phyloP scores from a whole-genome alignment of 441 rosid species.

The Arabidopsis lyrata region DNA sequence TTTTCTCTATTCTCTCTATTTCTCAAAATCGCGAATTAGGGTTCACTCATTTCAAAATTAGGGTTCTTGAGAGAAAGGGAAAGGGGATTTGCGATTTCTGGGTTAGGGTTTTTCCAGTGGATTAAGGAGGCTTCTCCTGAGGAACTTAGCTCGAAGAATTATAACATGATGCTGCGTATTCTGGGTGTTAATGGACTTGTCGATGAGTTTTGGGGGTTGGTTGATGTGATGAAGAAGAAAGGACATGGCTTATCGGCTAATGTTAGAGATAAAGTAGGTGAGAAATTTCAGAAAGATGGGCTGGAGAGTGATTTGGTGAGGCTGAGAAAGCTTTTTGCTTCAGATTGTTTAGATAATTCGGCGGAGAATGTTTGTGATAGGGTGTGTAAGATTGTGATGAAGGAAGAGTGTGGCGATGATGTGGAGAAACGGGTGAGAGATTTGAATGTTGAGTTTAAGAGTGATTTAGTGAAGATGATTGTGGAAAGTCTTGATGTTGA shows the following conservation, averaged over 20 bases:
- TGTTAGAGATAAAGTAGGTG: slow-evolving; percentile 62
- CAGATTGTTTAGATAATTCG: slow-evolving; percentile 61
- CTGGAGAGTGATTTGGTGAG: slow-evolving; percentile 55
- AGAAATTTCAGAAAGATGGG: slow-evolving; percentile 74
- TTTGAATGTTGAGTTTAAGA: slow-evolving; percentile 55
- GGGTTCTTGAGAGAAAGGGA: too few species aligned
- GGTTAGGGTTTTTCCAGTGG: slow-evolving; percentile 79
- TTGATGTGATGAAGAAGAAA: slow-evolving; percentile 66
- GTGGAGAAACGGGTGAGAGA: slow-evolving; percentile 60
- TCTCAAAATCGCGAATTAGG: too few species aligned
- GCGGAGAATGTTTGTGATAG: slow-evolving; percentile 53
- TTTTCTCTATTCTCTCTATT: too few species aligned
- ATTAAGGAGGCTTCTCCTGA: slow-evolving; percentile 52
- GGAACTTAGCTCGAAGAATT: slow-evolving; percentile 63
- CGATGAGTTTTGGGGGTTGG: slow-evolving; percentile 80
- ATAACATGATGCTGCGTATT: slow-evolving; percentile 71
- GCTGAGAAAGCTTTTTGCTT: slow-evolving; percentile 60
- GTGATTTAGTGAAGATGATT: slow-evolving; percentile 66
- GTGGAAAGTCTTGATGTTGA: slow-evolving; percentile 68
- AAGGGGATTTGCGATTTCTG: too few species aligned
- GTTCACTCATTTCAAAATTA: too few species aligned
- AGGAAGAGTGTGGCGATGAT: slow-evolving; percentile 68
- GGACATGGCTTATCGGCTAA: slow-evolving; percentile 73
- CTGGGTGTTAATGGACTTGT: slow-evolving; percentile 67
- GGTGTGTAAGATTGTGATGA: slow-evolving; percentile 70